Evolutionary conservation across 257 asterid genomes (phyloP).

Genomic region (Solanum boliviense): DNA sequence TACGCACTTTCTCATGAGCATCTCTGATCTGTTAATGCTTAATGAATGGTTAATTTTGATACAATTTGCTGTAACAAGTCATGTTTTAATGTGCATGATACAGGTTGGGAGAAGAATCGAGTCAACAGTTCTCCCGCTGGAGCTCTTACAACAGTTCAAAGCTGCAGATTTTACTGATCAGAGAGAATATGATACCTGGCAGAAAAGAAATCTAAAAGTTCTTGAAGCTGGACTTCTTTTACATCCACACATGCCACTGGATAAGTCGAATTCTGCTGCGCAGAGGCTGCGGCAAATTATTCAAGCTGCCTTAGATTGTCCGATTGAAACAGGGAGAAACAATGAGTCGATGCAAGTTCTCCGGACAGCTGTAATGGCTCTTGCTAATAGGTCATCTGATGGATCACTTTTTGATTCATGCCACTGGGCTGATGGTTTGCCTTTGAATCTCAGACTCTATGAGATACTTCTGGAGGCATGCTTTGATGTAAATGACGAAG

Average conservation of each 20-base stretch:
- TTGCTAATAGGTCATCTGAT: constrained; percentile 72
- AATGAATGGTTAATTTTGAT: neutral
- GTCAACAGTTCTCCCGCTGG: constrained; percentile 78
- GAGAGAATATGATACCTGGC: constrained; percentile 84
- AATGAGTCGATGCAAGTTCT: constrained; percentile 97
- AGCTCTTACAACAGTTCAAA: constrained; percentile 95
- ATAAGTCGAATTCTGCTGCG: constrained; percentile 55
- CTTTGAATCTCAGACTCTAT: constrained; percentile 83
- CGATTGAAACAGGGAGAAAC: constrained; percentile 96
- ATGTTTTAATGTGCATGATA: neutral
- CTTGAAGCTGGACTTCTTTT: constrained; percentile 93
- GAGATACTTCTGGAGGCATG: constrained; percentile 88
- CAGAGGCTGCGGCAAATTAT: constrained; percentile 74
- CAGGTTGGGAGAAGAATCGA: constrained; percentile 84
- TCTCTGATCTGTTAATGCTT: neutral
- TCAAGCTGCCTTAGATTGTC: constrained; percentile 66
- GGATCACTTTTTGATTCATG: constrained; percentile 59
- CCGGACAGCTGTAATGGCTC: constrained; percentile 74
- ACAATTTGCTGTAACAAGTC: neutral
- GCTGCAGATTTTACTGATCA: constrained; percentile 84
- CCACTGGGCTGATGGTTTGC: constrained; percentile 99
- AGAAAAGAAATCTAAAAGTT: constrained; percentile 81
- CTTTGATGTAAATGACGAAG: constrained; percentile 70
- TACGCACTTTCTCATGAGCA: neutral
- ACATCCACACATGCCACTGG: constrained; percentile 78